phyloP scores from a whole-genome alignment of 495 filamentous ascomycete genomes.

The Neurospora africana region DNA sequence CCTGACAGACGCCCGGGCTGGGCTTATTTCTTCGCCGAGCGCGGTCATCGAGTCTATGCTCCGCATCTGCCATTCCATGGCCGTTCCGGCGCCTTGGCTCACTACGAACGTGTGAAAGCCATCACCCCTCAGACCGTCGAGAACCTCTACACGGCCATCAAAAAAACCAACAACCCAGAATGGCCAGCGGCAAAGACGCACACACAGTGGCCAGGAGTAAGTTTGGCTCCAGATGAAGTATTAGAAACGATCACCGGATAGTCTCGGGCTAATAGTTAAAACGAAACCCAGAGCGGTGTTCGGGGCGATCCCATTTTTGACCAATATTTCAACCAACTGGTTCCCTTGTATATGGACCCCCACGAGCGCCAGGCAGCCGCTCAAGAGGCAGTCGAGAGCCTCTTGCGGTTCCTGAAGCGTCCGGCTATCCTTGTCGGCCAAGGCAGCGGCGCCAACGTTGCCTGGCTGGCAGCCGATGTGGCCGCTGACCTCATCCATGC shows the following conservation, averaged over 20 bases:
- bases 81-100: not conserved
- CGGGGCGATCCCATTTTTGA: slow-evolving; percentile 43
- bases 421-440: slow-evolving; percentile 40
- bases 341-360: slow-evolving; percentile 15
- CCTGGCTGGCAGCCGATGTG: slow-evolving; percentile 39
- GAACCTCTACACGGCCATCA: slow-evolving; percentile 28
- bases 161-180: slow-evolving; percentile 10
- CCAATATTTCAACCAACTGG: slow-evolving; percentile 25
- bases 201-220: slow-evolving; percentile 45
- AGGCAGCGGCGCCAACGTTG: slow-evolving; percentile 41
- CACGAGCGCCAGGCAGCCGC: slow-evolving; percentile 32
- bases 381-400: slow-evolving; percentile 32
- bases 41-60: slow-evolving; percentile 38
- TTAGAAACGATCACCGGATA: not conserved
- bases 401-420: slow-evolving; percentile 27
- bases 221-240: not conserved
- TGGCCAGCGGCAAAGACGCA: slow-evolving; percentile 38
- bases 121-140: slow-evolving; percentile 15
- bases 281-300: slow-evolving; percentile 17
- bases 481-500: slow-evolving; percentile 35
- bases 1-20: slow-evolving; percentile 41
- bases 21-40: slow-evolving; percentile 39
- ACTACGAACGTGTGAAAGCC: not conserved
- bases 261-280: not conserved
- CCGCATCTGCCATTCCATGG: slow-evolving; percentile 33